Evolutionary conservation across 805 yeast genomes (phyloP), one percentile per base, ranked within the genome.

Genomic region (Lachancea sp.): DNA sequence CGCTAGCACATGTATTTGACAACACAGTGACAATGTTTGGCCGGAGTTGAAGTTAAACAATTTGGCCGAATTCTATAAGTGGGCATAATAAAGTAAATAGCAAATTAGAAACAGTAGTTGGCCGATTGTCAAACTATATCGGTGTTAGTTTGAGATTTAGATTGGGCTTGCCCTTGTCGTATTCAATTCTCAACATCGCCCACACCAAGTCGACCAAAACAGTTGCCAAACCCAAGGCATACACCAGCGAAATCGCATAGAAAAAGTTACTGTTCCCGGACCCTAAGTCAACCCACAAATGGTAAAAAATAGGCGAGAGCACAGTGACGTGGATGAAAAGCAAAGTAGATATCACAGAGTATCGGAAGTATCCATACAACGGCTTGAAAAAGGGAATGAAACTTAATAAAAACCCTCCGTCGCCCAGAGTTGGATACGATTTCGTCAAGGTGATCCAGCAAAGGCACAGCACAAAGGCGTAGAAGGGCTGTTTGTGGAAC

Each of bases 181-280:
- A 86, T 52, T 88, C 96, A 37, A 68, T 57, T 31, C 84, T 75
- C 44, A 89, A 62, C 52, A 80, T 77, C 1, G 86, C 86, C 96
- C 98, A 89, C 11, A 83, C 67, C 52, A 86, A 76, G 56, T 93
- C 98, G 36, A 82, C 73, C 15, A 89, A 57, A 2, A 86, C 70
- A 26, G 85, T 63, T 0, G 81, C 78, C 52, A 88, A 73, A 3
- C 89, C 85, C 8, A 80, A 68, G 0, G 85, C 81, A 63, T 88
- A 83, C 2, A 83, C 85, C 47, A 93, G 72, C 3, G 93, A 87
- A 56, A 93, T 85, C 32, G 98, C 96, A 68, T 91, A 93, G 69
- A 89, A 93, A 70, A 93, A 93, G 65, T 93, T 93, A 42, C 96
- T 82, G 67, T 93, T 93, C 22, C 99, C 99, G 27, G 93, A 87